These are phyloP conservation scores for Dactylellina cionopaga DNA, from an alignment of 2,329 filamentous ascomycete species.

Conservation along the genomic window DNA sequence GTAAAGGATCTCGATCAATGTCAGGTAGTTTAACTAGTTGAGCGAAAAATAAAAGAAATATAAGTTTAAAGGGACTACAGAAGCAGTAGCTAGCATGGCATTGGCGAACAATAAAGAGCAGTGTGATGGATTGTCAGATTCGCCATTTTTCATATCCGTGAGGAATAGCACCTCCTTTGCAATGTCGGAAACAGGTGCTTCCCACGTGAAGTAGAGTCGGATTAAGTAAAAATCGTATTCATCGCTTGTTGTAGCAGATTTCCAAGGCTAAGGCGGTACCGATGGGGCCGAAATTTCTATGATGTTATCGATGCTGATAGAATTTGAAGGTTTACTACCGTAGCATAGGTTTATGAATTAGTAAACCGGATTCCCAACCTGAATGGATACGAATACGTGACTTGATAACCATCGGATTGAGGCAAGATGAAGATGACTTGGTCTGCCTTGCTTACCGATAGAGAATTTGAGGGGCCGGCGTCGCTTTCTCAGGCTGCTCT, in stretches of 20 bases:
- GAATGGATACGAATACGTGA: too few relatives aligned
- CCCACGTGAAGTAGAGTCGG: neutral
- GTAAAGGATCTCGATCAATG: neutral
- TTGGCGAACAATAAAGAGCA: neutral
- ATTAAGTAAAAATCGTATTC: slow-evolving; percentile 15
- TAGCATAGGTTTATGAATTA: too few relatives aligned
- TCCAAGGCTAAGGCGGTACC: slow-evolving; percentile 47
- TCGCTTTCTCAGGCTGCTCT: neutral
- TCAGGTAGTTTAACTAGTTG: neutral
- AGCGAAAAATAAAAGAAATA: neutral
- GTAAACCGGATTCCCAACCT: neutral
- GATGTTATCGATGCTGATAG: slow-evolving; percentile 41
- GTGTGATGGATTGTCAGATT: neutral
- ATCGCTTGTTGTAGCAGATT: slow-evolving; percentile 22
- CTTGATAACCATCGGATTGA: neutral
- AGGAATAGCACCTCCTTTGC: neutral
- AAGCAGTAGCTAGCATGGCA: neutral
- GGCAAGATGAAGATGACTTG: too few relatives aligned
- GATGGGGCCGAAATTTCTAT: slow-evolving; percentile 36
- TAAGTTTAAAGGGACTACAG: neutral
- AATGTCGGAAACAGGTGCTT: neutral
- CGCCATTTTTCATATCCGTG: neutral
- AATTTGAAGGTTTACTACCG: slow-evolving; percentile 26
- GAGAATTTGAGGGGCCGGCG: neutral
- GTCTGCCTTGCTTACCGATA: slow-evolving; percentile 19